Evolutionary conservation across 148 eudicot genomes (phyloP).

Genomic region (Amaranthus palmeri): DNA sequence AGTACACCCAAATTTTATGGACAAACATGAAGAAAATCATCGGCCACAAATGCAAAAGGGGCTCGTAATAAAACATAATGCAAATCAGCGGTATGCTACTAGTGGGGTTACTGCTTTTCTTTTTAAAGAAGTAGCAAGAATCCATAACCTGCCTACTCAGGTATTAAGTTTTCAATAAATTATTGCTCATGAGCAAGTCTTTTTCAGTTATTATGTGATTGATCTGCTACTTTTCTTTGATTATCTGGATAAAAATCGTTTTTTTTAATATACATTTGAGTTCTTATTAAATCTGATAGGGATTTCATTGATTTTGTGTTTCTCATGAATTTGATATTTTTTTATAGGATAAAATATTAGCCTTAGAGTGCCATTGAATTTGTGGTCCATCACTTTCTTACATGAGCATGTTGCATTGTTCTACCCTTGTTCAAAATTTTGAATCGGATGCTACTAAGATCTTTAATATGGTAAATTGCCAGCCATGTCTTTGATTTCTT

Average conservation of each 20-base stretch:
- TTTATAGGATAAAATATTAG: no score
- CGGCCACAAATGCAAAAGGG: constrained; percentile 89
- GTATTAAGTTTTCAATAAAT: constrained; percentile 25
- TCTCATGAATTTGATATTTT: no score
- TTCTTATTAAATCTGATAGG: no score
- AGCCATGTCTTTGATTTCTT: no score
- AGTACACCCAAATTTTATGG: constrained; percentile 87
- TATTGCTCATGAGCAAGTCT: not conserved
- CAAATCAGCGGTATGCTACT: constrained; percentile 96
- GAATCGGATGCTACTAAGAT: no score
- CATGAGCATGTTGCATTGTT: no score
- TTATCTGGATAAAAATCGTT: not conserved
- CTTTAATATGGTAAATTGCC: no score
- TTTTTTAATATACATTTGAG: no score
- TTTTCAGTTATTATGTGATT: not conserved
- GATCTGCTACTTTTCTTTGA: not conserved
- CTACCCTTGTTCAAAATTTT: no score
- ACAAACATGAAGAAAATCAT: constrained; percentile 94
- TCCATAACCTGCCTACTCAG: constrained; percentile 87
- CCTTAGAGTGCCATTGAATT: no score
- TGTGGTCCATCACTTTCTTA: no score
- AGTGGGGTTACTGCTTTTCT: constrained; percentile 89
- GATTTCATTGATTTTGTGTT: no score
- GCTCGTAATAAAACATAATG: constrained; percentile 93
- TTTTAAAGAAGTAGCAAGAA: constrained; percentile 85